These are phyloP conservation scores for Beauveria varroae DNA, from an alignment of 2,329 filamentous ascomycete species.

Conservation along the genomic window DNA sequence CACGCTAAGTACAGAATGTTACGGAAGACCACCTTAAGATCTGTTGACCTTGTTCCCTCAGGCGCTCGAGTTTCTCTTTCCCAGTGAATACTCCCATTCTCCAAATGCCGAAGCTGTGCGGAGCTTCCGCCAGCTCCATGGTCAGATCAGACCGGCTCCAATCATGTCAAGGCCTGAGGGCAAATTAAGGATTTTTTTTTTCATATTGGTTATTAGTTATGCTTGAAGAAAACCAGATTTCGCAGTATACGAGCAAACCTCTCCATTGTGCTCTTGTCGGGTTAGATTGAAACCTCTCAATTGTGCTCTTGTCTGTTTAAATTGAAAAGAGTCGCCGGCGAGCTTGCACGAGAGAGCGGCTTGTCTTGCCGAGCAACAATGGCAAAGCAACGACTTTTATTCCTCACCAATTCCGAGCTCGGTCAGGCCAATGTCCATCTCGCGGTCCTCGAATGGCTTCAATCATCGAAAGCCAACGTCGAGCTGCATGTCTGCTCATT, in stretches of 20 bases:
- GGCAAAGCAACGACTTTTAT: slow-evolving; percentile 10
- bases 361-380: neutral
- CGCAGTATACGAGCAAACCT: neutral
- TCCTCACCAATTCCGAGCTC: slow-evolving; percentile 17
- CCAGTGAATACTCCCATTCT: too few species aligned
- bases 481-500: slow-evolving; percentile 15
- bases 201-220: neutral
- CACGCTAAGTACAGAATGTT: too few species aligned
- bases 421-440: slow-evolving; percentile 20
- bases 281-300: neutral
- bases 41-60: neutral
- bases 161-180: neutral
- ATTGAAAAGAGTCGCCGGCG: neutral
- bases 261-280: neutral
- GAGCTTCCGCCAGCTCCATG: neutral
- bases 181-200: neutral
- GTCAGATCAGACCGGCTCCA: neutral
- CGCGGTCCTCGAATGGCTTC: slow-evolving; percentile 15
- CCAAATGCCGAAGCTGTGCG: neutral
- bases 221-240: neutral
- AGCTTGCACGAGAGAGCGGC: neutral
- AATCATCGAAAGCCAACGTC: slow-evolving; percentile 4
- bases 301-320: neutral
- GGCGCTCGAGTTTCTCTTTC: neutral
- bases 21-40: neutral